Conservation (phyloP, 2,329 filamentous ascomycete genomes). For the Monosporascus sp. region DNA sequence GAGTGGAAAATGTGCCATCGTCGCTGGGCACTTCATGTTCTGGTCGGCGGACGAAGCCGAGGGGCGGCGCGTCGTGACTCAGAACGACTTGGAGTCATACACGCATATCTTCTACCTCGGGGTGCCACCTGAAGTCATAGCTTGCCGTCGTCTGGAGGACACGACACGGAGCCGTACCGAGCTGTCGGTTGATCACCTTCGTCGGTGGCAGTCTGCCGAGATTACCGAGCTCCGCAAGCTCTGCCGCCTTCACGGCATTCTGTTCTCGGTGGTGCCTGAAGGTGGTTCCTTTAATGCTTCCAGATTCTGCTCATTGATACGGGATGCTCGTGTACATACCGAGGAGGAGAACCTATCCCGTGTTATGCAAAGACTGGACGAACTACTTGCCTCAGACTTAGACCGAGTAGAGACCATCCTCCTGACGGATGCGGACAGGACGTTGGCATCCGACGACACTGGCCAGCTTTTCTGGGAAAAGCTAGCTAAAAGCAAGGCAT, state of each 20-base stretch:
- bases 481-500: not conserved
- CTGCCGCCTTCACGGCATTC: conserved; percentile 40
- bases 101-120: conserved; percentile 57
- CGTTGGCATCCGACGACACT: conserved; percentile 45
- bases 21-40: conserved; percentile 53
- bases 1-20: conserved; percentile 35
- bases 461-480: conserved; percentile 23
- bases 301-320: conserved; percentile 24
- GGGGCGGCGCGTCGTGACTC: conserved; percentile 34
- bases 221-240: conserved; percentile 33
- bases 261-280: conserved; percentile 33
- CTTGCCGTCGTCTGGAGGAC: conserved; percentile 34
- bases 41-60: conserved; percentile 34
- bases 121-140: conserved; percentile 30
- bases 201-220: conserved; percentile 44
- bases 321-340: conserved; percentile 32
- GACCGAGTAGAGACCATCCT: conserved; percentile 37
- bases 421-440: conserved; percentile 55
- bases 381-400: conserved; percentile 17
- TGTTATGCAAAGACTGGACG: conserved; percentile 28
- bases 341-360: conserved; percentile 32
- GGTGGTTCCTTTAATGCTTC: not conserved
- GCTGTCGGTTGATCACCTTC: conserved; percentile 32
- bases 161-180: conserved; percentile 26
- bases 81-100: conserved; percentile 39